Percentiles rank a stretch among this genome's conserved stretches.
Evolutionary conservation across 208 protist genomes (phyloP).

Genomic region (Entamoeba invadens): DNA sequence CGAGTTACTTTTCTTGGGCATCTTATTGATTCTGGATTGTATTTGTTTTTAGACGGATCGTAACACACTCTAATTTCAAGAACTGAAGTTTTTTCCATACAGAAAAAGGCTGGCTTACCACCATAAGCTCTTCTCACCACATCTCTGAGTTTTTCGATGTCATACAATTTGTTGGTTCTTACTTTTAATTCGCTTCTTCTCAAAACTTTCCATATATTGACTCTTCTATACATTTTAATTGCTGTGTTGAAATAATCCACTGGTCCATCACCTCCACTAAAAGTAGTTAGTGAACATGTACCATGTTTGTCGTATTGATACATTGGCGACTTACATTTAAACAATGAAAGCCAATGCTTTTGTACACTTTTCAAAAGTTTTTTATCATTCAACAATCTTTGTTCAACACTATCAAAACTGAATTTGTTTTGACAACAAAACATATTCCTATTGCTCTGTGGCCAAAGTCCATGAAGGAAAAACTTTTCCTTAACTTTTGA

Average conservation of each 20-base stretch:
- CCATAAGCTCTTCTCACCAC: no score
- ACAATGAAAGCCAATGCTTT: not conserved
- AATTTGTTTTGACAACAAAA: not conserved
- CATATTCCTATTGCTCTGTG: not conserved
- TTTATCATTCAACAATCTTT: not conserved
- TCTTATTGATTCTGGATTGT: no score
- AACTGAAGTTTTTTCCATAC: no score
- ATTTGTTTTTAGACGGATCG: no score
- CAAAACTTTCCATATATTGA: not conserved
- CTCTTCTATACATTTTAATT: not conserved
- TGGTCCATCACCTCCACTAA: not conserved
- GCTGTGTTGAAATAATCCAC: not conserved
- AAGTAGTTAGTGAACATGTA: not conserved
- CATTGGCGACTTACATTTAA: not conserved
- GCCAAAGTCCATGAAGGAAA: not conserved
- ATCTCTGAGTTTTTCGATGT: no score
- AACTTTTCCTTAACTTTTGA: not conserved
- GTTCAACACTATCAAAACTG: not conserved
- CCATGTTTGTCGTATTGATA: not conserved
- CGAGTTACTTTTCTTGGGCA: no score
- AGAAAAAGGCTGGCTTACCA: no score
- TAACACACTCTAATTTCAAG: no score
- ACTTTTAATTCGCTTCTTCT: not conserved
- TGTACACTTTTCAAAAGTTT: not conserved
- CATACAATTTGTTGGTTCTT: no score